Evolutionary conservation across 208 protist species (phyloP), one percentile per base, ranked within the genome.

Genomic region (Leishmania amazonensis): DNA sequence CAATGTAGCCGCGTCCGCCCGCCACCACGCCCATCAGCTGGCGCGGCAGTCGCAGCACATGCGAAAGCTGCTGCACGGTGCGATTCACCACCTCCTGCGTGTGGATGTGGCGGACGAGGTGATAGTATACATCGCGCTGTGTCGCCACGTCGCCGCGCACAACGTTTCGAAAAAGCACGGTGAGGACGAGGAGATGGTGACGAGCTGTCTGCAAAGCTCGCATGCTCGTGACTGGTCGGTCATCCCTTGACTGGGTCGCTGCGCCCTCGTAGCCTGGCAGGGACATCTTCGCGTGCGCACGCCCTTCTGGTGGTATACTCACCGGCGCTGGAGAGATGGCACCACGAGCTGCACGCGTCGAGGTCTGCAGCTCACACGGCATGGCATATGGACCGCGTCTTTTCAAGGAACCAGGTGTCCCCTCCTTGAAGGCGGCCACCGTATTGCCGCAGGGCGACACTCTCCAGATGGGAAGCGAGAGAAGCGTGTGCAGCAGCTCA

Each of bases 51-150:
- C 81, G 79, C 60, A 97, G 85, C 64, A 74, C 49, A 15, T 85
- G 73, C 28, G 89, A 88, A 0, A 93, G 81, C 67, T 89, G 85
- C 79, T 87, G 81, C 45, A 95, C 81, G 1, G 83, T 85, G 28
- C 80, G 81, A 53, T 95, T 92, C 45, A 95, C 89, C 31, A 81
- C 81, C 19, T 62, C 75, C 85, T 97, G 91, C 35, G 87, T 76
- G 5, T 89, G 89, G 1, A 95, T 68, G 38, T 90, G 76, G 19
- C 91, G 88, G 15, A 91, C 76, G 21, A 97, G 85, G 73, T 90
- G 92, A 81, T 97, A 97, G 80, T 95, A 97, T 17, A 97, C 78
- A 78, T 96, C 93, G 2, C 94, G 92, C 78, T 97, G 94, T 6
- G 94, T 95, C 64, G 85, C 83, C 38, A 93, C 87, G 24, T 87